Base-by-base conservation (phyloP, 805 yeast genomes). In the Debaryomyces maramus region DNA sequence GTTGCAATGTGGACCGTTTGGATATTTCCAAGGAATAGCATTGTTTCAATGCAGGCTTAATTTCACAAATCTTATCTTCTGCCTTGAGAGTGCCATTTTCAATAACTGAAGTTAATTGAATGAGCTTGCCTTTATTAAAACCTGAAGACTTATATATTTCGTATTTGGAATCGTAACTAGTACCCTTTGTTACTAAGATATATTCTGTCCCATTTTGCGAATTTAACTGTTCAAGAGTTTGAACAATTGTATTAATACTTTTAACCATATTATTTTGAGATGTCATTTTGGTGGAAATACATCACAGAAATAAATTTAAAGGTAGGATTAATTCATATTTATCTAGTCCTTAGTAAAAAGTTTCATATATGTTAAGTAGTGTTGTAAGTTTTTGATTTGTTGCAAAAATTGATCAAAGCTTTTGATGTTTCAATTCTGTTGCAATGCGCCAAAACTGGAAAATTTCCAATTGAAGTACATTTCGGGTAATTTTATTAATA, bases 1-100 rank as follows among this genome's bases (percentile, higher is more conserved):
- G 34, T 5, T 40, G 35, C 0, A 20, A 39, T 1, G 36, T 37
- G 5, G 42, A 16, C 10, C 31, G 21, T 16, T 36, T 36, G 4
- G 40, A 43, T 14, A 38, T 6, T 24, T 10, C 33, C 10, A 35
- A 15, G 13, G 16, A 32, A 13, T 35, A 32, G n/a, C 18, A 27
- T 6, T 20, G 13, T 16, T 36, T 31, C 24, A 48, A 34, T 5
- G 47, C 43, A 5, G 53, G 53, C 27, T 36, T 45, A 3, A 49
- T 47, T 7, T 30, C 33, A 14, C 40, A 39, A 10, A 45, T 34
- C 16, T 38, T 36, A 13, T 23, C 29, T 20, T 22, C 36, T n/a
- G 11, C 9, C 20, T 18, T 17, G 7, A 16, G 9, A 10, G 11
- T 22, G 6, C 29, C 36, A 23, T 33, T 21, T 11, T 20, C 29